Base-by-base conservation (phyloP, 441 rosid genomes). In the Theobroma grandiflorum region DNA sequence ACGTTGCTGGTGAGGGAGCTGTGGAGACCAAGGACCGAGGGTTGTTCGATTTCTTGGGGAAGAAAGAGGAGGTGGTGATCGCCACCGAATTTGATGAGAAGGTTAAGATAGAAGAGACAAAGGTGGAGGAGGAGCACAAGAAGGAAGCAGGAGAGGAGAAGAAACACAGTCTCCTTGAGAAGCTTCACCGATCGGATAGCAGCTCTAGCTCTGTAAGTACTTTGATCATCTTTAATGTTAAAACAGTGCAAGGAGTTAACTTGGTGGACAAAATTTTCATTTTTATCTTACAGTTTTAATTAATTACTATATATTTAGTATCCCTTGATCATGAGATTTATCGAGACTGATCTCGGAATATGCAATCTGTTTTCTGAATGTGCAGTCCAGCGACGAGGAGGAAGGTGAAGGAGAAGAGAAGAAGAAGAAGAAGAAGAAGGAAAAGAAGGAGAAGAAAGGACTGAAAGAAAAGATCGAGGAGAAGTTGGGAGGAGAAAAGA, bases 361-460 rank as follows among this genome's bases (percentile, higher is more conserved):
- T 72, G 64, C 4, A 18, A n/a, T 11, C 31, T 57, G 43, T 45
- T 33, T 8, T 78, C 2, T 10, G 37, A 22, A 52, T 35, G 20
- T 72, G 79, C 91, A 95, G 99, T 95, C 98, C 0, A 88, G 95
- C 72, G 97, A 89, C 7, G 99, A 95, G 86, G 99, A 92, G 85
- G 96, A 76, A 16, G 92, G 76, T 3, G 91, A 83, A 37, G 90
- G 65, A 26, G 87, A 67, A 72, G 82, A 84, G 74, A 85, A 82
- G 79, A 85, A 88, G 81, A 91, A 85, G 86, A 85, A 84, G 74
- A 85, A 82, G 79, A 85, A 88, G 81, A 91, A 85, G 86, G 84
- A 85, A 57, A 88, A 85, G 82, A 81, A 86, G 79, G 71, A 84
- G 58, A 84, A 87, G 88, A 85, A 87, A 72, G 88, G 90, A 58